Evolutionary conservation across 306 rosid species (phyloP), one percentile per base, ranked within the genome.

Genomic region (Quillaja saponaria): DNA sequence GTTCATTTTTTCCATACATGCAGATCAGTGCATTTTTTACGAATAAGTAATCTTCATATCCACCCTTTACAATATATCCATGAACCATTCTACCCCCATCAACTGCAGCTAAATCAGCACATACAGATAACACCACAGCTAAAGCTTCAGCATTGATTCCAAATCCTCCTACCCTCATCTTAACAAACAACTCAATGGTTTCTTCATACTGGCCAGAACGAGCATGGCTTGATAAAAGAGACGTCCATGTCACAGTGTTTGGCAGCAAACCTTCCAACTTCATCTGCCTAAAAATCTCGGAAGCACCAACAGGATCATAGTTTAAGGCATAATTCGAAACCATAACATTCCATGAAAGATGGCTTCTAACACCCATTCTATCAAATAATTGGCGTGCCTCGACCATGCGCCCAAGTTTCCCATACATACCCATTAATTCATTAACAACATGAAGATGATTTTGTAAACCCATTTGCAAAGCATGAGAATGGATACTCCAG

Each of bases 201-300:
- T 84, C 86, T 41, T 78, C 76, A 57, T 37, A 65, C 56, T 37
- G 69, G 14, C 95, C 95, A 42, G 86, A 80, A 37, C 87, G 73
- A 40, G 87, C 87, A 50, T 84, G 85, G 67, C 95, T 85, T n/a
- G 95, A 88, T 78, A 91, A 34, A 20, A 91, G 51, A 0, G 96
- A 88, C 0, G 97, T 91, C 96, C 96, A 91, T 2, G 95, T 83
- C 25, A 91, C 88, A 2, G 82, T 75, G 51, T 91, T 85, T 0
- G 97, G 88, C 71, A 62, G 63, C 49, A 76, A 73, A 28, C 88
- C 85, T 40, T 77, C 86, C 64, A 61, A 68, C 67, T 82, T 85
- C 97, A 91, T 85, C 74, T 71, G 55, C 60, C 18, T 68, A 66
- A 85, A 85, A 55, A 81, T 75, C 75, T 76, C 67, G 34, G 21